Evolutionary conservation across 306 rosid species (phyloP).

Genomic region (Quercus aquifolioides): DNA sequence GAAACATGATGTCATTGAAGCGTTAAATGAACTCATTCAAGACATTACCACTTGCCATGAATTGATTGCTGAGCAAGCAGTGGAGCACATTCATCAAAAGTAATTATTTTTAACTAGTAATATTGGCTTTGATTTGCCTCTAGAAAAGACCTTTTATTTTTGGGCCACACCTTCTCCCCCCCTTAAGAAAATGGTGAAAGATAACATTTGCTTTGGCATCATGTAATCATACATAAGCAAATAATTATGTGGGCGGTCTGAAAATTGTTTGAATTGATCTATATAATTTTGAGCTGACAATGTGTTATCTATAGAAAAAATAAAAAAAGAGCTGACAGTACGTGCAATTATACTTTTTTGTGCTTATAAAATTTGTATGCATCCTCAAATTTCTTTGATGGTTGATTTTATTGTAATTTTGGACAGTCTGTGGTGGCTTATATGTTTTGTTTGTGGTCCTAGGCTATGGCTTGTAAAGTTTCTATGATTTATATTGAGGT

Average conservation of each 20-base stretch:
- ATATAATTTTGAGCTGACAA: background rate
- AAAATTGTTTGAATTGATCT: background rate
- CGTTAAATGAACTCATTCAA: constrained; percentile 92
- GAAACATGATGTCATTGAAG: constrained; percentile 99
- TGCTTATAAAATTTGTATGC: background rate
- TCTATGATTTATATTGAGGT: background rate
- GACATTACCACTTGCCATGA: constrained; percentile 87
- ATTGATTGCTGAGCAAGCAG: constrained; percentile 97
- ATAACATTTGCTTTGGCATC: background rate
- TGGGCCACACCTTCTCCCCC: background rate
- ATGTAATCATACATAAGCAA: background rate
- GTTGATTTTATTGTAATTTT: background rate
- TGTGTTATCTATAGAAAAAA: background rate
- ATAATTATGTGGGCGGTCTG: no score
- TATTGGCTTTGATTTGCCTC: constrained; percentile 16
- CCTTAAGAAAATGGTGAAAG: background rate
- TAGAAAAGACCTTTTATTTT: background rate
- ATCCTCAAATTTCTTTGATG: background rate
- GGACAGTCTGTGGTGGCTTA: background rate
- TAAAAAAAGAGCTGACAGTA: background rate
- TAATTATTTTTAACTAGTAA: constrained; percentile 25
- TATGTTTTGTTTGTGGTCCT: background rate
- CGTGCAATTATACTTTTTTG: background rate
- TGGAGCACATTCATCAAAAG: constrained; percentile 99
- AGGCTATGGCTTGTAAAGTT: background rate